Conservation (phyloP, 768 basidiomycete genomes). For the Chalciporus chontae region DNA sequence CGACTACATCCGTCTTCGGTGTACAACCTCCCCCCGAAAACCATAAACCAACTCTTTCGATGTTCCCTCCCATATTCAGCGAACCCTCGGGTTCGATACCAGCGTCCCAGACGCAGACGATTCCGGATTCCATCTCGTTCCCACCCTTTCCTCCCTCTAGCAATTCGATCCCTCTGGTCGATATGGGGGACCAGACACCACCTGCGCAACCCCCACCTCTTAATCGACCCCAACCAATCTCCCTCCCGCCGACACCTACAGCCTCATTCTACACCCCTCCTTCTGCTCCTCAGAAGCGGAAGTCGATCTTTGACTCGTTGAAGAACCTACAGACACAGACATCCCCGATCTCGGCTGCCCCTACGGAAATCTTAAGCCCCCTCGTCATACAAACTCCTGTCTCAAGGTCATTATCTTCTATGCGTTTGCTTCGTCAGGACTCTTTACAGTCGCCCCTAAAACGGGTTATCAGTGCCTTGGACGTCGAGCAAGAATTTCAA, state of each 20-base stretch:
- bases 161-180: conserved; percentile 6
- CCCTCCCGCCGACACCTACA: conserved; percentile 33
- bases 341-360: conserved; percentile 12
- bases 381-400: conserved; percentile 27
- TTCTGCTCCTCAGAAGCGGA: conserved; percentile 10
- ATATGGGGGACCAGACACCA: conserved; percentile 7
- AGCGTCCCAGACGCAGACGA: neutral
- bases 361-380: conserved; percentile 31
- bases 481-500: conserved; percentile 9
- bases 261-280: conserved; percentile 17
- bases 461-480: conserved; percentile 7
- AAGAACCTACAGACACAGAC: conserved; percentile 24
- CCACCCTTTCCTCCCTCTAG: conserved; percentile 16
- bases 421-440: conserved; percentile 21
- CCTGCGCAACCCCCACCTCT: conserved; percentile 27
- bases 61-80: neutral
- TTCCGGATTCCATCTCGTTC: conserved; percentile 2
- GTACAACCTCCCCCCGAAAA: neutral
- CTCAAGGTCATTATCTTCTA: conserved; percentile 14
- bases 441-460: conserved; percentile 26
- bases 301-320: conserved; percentile 19
- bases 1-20: neutral
- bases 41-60: neutral
- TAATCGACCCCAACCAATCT: conserved; percentile 28
- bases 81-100: neutral